These are phyloP conservation scores for Chaetomiaceae sp. DNA, from an alignment of 2,329 filamentous ascomycete genomes.

Conservation along the genomic window DNA sequence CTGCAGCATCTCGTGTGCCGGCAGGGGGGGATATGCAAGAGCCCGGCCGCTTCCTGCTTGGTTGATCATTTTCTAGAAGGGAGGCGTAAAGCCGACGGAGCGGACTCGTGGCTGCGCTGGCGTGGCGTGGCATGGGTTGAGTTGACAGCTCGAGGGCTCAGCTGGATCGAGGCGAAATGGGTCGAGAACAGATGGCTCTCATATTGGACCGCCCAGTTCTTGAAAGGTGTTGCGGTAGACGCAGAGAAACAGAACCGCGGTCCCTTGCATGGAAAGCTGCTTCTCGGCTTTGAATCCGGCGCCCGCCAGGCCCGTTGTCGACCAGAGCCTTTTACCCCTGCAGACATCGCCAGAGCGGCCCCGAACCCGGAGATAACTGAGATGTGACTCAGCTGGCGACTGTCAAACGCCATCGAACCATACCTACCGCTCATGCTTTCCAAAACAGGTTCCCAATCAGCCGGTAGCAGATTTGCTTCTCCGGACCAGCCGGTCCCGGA, in stretches of 20 bases:
- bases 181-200: neutral
- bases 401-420: neutral
- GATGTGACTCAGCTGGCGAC: neutral
- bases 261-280: too few relatives aligned
- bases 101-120: neutral
- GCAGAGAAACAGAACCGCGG: too few relatives aligned
- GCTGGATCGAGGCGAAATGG: neutral
- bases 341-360: neutral
- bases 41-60: neutral
- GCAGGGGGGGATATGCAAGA: neutral
- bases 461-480: neutral
- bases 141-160: neutral
- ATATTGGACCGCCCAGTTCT: too few relatives aligned
- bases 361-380: slow-evolving; percentile 8
- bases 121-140: neutral
- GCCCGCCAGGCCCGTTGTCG: too few relatives aligned
- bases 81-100: neutral
- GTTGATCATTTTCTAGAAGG: slow-evolving; percentile 6
- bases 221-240: too few relatives aligned
- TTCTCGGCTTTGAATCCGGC: neutral
- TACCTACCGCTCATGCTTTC: neutral
- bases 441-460: neutral
- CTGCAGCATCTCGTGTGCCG: slow-evolving; percentile 8
- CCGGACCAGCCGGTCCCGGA: neutral
- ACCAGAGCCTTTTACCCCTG: slow-evolving; percentile 4